Conservation (phyloP, 768 basidiomycete species). For the Lactarius vividus region DNA sequence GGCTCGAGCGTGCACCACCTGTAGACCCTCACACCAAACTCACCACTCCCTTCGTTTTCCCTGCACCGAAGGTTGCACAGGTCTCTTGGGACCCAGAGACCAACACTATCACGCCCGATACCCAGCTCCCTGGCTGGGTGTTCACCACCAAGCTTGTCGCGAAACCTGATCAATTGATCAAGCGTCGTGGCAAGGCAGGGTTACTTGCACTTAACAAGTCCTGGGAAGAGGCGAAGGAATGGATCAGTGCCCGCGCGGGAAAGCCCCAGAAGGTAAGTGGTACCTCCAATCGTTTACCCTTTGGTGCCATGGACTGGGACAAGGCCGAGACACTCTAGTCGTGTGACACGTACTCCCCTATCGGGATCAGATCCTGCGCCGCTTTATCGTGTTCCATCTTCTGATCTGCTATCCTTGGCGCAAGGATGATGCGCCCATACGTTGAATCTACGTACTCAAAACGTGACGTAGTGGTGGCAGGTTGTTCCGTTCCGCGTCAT, state of each 20-base stretch:
- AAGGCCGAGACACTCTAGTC: conserved; percentile 16
- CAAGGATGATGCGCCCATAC: conserved; percentile 10
- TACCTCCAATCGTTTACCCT: conserved; percentile 12
- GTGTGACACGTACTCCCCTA: not conserved
- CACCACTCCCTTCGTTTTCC: conserved; percentile 58
- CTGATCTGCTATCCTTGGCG: conserved; percentile 8
- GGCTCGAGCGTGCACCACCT: conserved; percentile 87
- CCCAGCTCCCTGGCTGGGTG: conserved; percentile 73
- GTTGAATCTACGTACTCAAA: conserved; percentile 9
- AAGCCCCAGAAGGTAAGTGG: conserved; percentile 81
- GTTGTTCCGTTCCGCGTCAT: conserved; percentile 9
- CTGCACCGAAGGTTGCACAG: conserved; percentile 79
- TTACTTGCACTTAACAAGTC: conserved; percentile 91
- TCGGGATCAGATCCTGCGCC: conserved; percentile 1
- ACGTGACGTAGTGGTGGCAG: conserved; percentile 9
- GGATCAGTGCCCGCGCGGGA: conserved; percentile 87
- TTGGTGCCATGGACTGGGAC: conserved; percentile 3
- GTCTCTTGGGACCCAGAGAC: conserved; percentile 78
- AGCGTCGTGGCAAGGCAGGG: conserved; percentile 98
- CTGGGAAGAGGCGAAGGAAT: conserved; percentile 82
- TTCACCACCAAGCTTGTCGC: conserved; percentile 86
- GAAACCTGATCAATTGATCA: conserved; percentile 98
- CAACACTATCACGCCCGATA: conserved; percentile 55
- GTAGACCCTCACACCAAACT: conserved; percentile 61
- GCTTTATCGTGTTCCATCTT: conserved; percentile 12